Evolutionary conservation across 768 basidiomycete species (phyloP).

Genomic region (Suillus weaverae): DNA sequence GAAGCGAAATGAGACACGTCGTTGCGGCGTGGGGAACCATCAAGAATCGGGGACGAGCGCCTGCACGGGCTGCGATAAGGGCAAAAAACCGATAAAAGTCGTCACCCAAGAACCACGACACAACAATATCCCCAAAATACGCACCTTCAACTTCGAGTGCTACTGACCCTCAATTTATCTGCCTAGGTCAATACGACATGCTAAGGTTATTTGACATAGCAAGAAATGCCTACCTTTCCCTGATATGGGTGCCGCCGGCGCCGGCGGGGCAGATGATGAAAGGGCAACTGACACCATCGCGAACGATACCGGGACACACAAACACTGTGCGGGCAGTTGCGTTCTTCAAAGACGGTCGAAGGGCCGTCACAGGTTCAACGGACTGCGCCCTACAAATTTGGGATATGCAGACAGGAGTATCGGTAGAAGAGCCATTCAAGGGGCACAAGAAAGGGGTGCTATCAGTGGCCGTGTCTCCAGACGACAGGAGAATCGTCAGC

Average conservation of each 20-base stretch:
- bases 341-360: constrained; percentile 29
- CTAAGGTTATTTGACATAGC: not conserved
- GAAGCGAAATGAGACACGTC: not conserved
- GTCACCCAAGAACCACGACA: not conserved
- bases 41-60: not conserved
- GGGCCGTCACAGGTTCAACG: constrained; percentile 25
- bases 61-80: not conserved
- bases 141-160: not conserved
- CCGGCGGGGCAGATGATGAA: not conserved
- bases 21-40: not conserved
- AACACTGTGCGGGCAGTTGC: constrained; percentile 28
- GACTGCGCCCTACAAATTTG: constrained; percentile 23
- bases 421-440: not conserved
- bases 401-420: constrained; percentile 2
- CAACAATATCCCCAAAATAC: not conserved
- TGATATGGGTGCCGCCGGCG: too few species aligned
- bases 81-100: not conserved
- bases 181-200: not conserved
- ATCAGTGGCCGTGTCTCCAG: not conserved
- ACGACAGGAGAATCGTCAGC: constrained; percentile 16
- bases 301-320: constrained; percentile 16
- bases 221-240: not conserved
- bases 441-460: not conserved
- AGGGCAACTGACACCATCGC: not conserved
- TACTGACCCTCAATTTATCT: not conserved